Base-by-base conservation (phyloP, 495 filamentous ascomycete species). In the Trichocladium antarcticum region DNA sequence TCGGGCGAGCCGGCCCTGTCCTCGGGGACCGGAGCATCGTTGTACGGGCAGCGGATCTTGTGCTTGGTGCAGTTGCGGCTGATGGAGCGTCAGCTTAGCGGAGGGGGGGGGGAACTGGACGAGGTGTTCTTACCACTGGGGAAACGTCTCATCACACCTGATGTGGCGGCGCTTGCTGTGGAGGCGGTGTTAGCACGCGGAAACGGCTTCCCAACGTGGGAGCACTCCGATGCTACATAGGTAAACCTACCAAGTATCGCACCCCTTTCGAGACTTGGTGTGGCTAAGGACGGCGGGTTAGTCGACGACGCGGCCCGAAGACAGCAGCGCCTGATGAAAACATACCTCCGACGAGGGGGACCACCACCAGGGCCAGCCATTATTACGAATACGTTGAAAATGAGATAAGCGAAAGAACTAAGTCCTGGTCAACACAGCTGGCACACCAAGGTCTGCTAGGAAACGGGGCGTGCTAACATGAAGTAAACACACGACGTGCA, bases 41-140 rank as follows among this genome's bases (percentile, higher is more conserved):
- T 90, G 67, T 97, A 98, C 57, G 94, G 90, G 68, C 92, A 98
- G 61, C 89, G 82, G 57, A 93, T 90, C 71, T 95, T 94, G 67
- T 98, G 92, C 65, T 97, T 97, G 45, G 90, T 95, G 68, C 92
- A 98, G 68, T 97, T 97, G 53, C 87, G 87, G 70, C 90, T 97
- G 57, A 11, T 24, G 45, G 1, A 34, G 32, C 29, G 57, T 73
- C 47, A 74, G 68, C n/a, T n/a, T 36, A 9, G 42, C 14, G 35
- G 35, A 15, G 45, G 44, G 12, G 29, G 29, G 34, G 31, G 27
- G 35, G 45, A 16, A 5, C 20, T 10, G 22, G 7, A n/a, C 10
- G 11, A 42, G 67, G 74, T 55, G 11, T 20, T 1, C 49, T 32
- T 76, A 96, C 90, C 92, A 98, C 80, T 98, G 92, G 19, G 93